Evolutionary conservation across 148 eudicot genomes (phyloP).

Genomic region (Hydrangea macrophylla): DNA sequence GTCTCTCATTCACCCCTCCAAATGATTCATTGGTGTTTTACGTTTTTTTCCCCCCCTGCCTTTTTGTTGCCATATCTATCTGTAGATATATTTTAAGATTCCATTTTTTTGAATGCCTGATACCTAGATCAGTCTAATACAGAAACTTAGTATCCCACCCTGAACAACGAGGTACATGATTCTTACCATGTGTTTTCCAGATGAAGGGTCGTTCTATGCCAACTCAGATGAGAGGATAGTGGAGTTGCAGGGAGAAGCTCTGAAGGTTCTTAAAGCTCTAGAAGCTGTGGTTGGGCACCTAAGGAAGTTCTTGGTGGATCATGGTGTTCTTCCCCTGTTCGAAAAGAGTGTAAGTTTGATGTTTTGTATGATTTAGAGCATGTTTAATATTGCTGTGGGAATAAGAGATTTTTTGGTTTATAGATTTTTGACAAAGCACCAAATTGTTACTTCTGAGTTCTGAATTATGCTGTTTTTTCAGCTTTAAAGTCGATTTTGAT

Average conservation of each 20-base stretch:
- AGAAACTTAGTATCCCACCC: not conserved
- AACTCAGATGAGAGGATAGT: conserved; percentile 79
- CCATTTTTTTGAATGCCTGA: not conserved
- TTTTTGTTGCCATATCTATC: not conserved
- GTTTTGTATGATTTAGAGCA: conserved; percentile 7
- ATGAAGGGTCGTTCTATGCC: conserved; percentile 66
- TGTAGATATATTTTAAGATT: not conserved
- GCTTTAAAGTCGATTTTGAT: no score
- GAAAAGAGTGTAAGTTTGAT: conserved; percentile 68
- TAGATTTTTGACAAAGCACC: no score
- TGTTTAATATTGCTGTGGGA: no score
- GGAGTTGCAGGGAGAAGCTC: conserved; percentile 84
- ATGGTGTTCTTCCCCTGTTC: conserved; percentile 74
- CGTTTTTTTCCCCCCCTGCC: not conserved
- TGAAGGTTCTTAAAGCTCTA: conserved; percentile 75
- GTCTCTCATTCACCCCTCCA: not conserved
- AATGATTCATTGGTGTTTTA: not conserved
- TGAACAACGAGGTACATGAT: not conserved
- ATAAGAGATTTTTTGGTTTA: no score
- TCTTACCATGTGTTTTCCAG: conserved; percentile 28
- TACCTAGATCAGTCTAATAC: not conserved
- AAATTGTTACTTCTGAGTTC: not conserved
- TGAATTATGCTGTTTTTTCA: no score
- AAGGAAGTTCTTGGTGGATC: conserved; percentile 92
- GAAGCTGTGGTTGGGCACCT: conserved; percentile 79